Conservation (phyloP, 805 yeast genomes). For the Zygoascus tannicola region DNA sequence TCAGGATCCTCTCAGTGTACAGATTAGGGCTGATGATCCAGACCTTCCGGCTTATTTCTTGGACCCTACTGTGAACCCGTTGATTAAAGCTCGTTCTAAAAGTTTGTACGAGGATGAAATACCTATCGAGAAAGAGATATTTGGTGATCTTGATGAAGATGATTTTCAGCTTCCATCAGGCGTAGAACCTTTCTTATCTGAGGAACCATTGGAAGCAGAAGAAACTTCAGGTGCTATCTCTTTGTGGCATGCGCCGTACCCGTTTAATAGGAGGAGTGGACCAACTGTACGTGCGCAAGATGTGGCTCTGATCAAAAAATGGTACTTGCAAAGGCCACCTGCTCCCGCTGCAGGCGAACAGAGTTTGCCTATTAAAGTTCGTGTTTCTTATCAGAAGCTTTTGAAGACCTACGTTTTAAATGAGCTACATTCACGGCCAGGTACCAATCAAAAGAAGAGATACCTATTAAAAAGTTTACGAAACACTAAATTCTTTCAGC, state of each 20-base stretch:
- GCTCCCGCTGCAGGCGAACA: slow-evolving; percentile 17
- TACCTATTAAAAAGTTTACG: slow-evolving; percentile 57
- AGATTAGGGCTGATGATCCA: slow-evolving; percentile 38
- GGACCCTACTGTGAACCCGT: slow-evolving; percentile 48
- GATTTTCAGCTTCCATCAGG: slow-evolving; percentile 37
- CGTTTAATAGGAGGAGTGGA: slow-evolving; percentile 72
- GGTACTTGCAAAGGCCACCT: slow-evolving; percentile 67
- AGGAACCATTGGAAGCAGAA: slow-evolving; percentile 37
- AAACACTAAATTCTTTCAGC: slow-evolving; percentile 80
- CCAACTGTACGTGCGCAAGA: slow-evolving; percentile 76
- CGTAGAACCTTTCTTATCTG: slow-evolving; percentile 30
- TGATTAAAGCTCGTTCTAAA: slow-evolving; percentile 26
- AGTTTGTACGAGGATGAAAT: slow-evolving; percentile 11
- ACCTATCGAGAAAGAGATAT: slow-evolving; percentile 13
- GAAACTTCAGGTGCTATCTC: slow-evolving; percentile 46
- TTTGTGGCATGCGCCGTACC: slow-evolving; percentile 75
- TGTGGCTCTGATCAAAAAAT: slow-evolving; percentile 69
- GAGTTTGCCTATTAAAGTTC: slow-evolving; percentile 60
- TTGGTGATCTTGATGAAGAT: slow-evolving; percentile 29
- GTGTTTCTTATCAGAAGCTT: slow-evolving; percentile 84
- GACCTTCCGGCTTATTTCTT: slow-evolving; percentile 49
- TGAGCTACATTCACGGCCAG: slow-evolving; percentile 46
- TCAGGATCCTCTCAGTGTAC: slow-evolving; percentile 51
- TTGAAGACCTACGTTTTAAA: slow-evolving; percentile 66
- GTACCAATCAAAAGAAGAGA: slow-evolving; percentile 41